phyloP scores from a whole-genome alignment of 129 eudicot genomes.

The Tagetes erecta region DNA sequence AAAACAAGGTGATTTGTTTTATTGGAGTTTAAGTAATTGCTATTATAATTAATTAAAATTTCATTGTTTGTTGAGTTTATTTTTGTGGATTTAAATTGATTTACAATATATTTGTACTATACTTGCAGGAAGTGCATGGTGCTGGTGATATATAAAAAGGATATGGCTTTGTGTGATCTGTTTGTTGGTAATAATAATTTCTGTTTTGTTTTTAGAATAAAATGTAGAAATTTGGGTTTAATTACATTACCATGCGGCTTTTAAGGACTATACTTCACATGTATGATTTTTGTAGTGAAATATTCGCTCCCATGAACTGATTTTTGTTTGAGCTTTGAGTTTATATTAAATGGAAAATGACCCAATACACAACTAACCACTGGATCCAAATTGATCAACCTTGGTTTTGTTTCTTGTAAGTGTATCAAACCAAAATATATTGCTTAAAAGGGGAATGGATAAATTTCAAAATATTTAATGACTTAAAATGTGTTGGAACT shows the following conservation, averaged over 20 bases:
- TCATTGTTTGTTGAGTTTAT: background rate
- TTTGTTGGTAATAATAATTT: conserved; percentile 20
- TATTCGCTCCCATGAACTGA: background rate
- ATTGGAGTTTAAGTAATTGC: background rate
- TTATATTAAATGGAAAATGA: background rate
- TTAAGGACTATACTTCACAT: conserved; percentile 2
- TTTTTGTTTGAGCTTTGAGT: background rate
- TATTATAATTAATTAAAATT: background rate
- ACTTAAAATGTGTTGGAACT: too few relatives aligned
- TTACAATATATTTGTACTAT: background rate
- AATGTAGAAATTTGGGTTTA: conserved; percentile 15
- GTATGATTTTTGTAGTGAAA: conserved; percentile 13
- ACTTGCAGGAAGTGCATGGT: conserved; percentile 66
- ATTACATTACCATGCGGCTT: conserved; percentile 33
- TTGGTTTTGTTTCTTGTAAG: too few relatives aligned
- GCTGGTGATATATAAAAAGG: conserved; percentile 55
- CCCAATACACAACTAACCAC: background rate
- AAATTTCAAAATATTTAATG: too few relatives aligned
- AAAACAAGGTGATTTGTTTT: conserved; percentile 55
- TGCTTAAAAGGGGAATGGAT: too few relatives aligned
- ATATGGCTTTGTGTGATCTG: conserved; percentile 21
- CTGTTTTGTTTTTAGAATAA: conserved; percentile 27
- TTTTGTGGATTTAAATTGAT: background rate
- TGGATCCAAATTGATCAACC: too few relatives aligned
- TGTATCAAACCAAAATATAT: too few relatives aligned